A percentile compares a stretch with the other conserved stretches of the same genome.
Evolutionary conservation across 75 land plant species (phyloP).

Genomic region (Larix kaempferi): DNA sequence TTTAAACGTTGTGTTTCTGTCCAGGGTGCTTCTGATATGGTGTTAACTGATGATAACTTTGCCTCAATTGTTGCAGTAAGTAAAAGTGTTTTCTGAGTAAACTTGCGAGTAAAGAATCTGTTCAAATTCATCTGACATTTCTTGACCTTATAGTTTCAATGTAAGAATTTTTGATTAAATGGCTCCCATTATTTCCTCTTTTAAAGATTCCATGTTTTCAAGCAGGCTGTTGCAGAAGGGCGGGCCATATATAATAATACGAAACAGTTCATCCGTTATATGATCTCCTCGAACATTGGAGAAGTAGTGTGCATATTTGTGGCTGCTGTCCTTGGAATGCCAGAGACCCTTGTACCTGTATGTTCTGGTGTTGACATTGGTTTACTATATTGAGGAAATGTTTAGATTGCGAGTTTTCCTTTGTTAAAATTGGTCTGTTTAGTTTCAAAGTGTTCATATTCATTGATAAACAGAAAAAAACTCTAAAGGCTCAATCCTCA

Average conservation of each 20-base stretch:
- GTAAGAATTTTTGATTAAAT: background rate
- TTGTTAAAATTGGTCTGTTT: background rate
- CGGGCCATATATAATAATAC: conserved; percentile 98
- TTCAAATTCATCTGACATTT: background rate
- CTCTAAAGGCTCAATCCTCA: background rate
- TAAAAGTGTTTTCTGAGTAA: background rate
- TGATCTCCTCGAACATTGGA: conserved; percentile 99
- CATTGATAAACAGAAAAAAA: background rate
- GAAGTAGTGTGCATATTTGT: conserved; percentile 99
- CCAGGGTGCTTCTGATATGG: conserved; percentile 99
- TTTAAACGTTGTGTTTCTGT: background rate
- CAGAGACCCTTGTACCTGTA: conserved; percentile 96
- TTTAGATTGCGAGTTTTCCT: background rate
- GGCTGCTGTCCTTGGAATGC: conserved; percentile 97
- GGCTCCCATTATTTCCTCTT: background rate
- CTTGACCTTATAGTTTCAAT: background rate
- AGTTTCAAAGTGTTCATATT: background rate
- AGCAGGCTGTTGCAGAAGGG: conserved; percentile 97
- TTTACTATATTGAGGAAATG: background rate
- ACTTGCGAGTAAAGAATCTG: background rate
- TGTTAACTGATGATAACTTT: conserved; percentile 96
- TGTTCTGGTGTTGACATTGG: conserved; percentile 10
- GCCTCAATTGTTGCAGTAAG: conserved; percentile 95
- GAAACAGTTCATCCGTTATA: conserved; percentile 98
- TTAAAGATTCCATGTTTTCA: conserved; percentile 1